Evolutionary conservation across 441 rosid species (phyloP).

Genomic region (Eruca vesicaria): DNA sequence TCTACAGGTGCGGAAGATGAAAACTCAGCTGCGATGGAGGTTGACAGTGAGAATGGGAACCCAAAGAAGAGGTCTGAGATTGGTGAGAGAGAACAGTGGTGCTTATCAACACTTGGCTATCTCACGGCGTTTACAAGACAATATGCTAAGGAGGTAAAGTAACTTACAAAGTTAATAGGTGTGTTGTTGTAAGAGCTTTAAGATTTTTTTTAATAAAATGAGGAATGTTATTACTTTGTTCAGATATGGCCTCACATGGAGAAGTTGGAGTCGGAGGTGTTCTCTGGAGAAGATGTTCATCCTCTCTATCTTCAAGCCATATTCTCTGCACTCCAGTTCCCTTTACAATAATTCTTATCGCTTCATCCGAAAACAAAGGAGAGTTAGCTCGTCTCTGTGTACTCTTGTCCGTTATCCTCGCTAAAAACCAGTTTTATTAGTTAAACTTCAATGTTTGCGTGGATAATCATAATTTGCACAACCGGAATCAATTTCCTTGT

Average conservation of each 20-base stretch:
- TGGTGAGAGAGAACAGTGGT: constrained; percentile 94
- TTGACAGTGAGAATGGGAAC: constrained; percentile 70
- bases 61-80: constrained; percentile 55
- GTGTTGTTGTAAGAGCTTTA: neutral
- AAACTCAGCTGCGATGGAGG: constrained; percentile 71
- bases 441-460: neutral
- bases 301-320: constrained; percentile 78
- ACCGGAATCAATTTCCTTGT: too few relatives aligned
- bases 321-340: constrained; percentile 45
- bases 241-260: constrained; percentile 91
- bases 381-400: neutral
- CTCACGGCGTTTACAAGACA: constrained; percentile 91
- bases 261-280: constrained; percentile 73
- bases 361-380: too few relatives aligned
- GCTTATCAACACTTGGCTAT: constrained; percentile 87
- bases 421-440: neutral
- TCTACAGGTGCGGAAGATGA: constrained; percentile 52
- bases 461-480: neutral
- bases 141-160: constrained; percentile 85
- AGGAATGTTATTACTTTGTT: neutral
- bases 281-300: constrained; percentile 58
- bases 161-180: neutral
- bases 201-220: neutral
- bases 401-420: neutral
- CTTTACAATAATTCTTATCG: constrained; percentile 1